Evolutionary conservation across 2,329 filamentous ascomycete species (phyloP).

Genomic region (Bertia moriformis): DNA sequence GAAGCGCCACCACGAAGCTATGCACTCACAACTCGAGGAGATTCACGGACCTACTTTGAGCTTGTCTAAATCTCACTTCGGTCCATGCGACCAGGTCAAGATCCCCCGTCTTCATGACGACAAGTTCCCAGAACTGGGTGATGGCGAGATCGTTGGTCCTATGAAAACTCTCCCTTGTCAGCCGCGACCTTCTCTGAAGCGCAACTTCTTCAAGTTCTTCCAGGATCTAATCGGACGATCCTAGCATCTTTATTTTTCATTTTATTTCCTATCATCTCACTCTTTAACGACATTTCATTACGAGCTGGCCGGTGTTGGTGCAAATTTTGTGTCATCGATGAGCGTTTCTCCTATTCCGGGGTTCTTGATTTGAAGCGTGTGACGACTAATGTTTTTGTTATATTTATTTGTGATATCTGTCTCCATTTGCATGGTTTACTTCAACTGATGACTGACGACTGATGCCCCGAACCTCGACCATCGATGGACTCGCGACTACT

Average conservation of each 20-base stretch:
- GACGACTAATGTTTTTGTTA: neutral
- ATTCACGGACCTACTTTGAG: neutral
- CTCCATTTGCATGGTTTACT: no score
- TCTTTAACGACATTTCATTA: no score
- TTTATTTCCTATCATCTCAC: no score
- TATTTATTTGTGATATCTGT: neutral
- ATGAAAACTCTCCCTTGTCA: neutral
- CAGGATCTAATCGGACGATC: neutral
- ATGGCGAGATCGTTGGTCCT: neutral
- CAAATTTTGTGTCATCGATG: no score
- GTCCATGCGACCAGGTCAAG: neutral
- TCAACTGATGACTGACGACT: neutral
- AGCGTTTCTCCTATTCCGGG: no score
- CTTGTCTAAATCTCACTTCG: neutral
- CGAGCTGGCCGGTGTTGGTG: no score
- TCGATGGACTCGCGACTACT: neutral
- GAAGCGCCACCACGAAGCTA: neutral
- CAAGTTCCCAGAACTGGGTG: slow-evolving; percentile 1
- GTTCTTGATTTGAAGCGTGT: neutral
- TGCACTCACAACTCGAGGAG: neutral
- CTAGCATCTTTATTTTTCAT: no score
- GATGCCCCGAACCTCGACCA: no score
- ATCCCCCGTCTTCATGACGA: neutral
- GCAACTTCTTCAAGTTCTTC: slow-evolving; percentile 1
- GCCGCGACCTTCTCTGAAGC: neutral